Evolutionary conservation across 805 yeast genomes (phyloP), one percentile per base, ranked within the genome.

Genomic region (Starmerella gropengiesseri): DNA sequence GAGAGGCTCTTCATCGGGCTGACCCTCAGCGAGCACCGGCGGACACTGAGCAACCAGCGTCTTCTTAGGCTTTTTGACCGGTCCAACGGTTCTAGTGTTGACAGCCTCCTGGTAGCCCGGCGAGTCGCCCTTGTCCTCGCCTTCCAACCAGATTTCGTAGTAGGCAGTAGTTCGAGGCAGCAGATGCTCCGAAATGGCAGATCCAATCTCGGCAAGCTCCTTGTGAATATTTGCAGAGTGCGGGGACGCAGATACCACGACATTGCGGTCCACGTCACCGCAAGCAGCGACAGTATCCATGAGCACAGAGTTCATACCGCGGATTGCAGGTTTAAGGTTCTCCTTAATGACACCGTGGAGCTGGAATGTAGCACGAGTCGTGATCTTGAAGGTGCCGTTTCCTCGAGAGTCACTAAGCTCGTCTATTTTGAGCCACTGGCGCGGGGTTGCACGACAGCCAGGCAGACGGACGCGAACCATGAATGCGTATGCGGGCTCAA

Each of bases 191-290:
- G 94, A 81, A 50, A 89, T 76, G 23, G 64, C 62, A 28, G 74
- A 59, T 25, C 89, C 84, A 37, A 73, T 64, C 11, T 69, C 67
- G 31, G 78, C 71, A 51, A 89, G 72, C 65, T 87, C 87, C 25
- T 66, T 63, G 60, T 89, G 96, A 41, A 89, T 72, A 58, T 77
- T 77, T 40, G 86, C 82, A 59, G 85, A 85, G 23, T 73, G 73
- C 14, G 96, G 96, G 25, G 84, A 68, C n/a, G 95, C 94, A 46
- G 89, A 74, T 42, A 82, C 73, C 78, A 87, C 89, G 33, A 89
- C 95, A 60, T 89, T 89, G 74, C 97, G 81, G 67, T 84, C 83
- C 33, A 89, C 97, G 68, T 89, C 97, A 70, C 97, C 97, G 71
- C 96, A 89, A 1, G 97, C 97, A 47, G 94, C 97, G 46, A 89